phyloP scores from a whole-genome alignment of 1,284 basidiomycete genomes.

The Pseudozyma thailandica region DNA sequence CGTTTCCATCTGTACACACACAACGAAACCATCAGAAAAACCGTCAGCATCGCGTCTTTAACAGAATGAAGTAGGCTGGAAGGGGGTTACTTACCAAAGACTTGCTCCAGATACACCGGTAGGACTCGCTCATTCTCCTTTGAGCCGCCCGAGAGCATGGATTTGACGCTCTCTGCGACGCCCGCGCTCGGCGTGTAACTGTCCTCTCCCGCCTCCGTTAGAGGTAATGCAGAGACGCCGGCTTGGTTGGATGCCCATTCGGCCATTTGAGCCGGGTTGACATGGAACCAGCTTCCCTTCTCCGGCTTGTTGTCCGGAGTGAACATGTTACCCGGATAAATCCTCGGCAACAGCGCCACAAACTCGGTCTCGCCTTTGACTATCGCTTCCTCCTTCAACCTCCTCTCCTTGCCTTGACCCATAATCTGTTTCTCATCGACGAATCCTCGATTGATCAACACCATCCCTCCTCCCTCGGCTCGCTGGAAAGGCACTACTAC shows the following conservation, averaged over 20 bases:
- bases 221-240: slow-evolving; percentile 74
- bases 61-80: background rate
- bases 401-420: slow-evolving; percentile 50
- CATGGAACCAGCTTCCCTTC: slow-evolving; percentile 84
- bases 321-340: slow-evolving; percentile 74
- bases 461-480: slow-evolving; percentile 72
- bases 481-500: slow-evolving; percentile 86
- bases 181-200: slow-evolving; percentile 49
- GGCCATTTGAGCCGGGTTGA: slow-evolving; percentile 84
- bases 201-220: slow-evolving; percentile 21
- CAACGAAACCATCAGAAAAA: slow-evolving; percentile 2
- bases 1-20: slow-evolving; percentile 76
- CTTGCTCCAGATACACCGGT: slow-evolving; percentile 62
- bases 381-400: slow-evolving; percentile 40
- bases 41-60: background rate
- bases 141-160: slow-evolving; percentile 29
- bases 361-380: slow-evolving; percentile 19
- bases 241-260: slow-evolving; percentile 81
- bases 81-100: slow-evolving; percentile 53
- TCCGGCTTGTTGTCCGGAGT: slow-evolving; percentile 87
- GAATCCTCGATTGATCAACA: slow-evolving; percentile 85
- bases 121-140: slow-evolving; percentile 36
- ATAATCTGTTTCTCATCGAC: slow-evolving; percentile 72
- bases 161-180: slow-evolving; percentile 38
- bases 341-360: slow-evolving; percentile 55